Percentiles rank a stretch among this genome's conserved stretches.
Evolutionary conservation across 306 rosid species (phyloP).

Genomic region (Acacia melanoxylon): DNA sequence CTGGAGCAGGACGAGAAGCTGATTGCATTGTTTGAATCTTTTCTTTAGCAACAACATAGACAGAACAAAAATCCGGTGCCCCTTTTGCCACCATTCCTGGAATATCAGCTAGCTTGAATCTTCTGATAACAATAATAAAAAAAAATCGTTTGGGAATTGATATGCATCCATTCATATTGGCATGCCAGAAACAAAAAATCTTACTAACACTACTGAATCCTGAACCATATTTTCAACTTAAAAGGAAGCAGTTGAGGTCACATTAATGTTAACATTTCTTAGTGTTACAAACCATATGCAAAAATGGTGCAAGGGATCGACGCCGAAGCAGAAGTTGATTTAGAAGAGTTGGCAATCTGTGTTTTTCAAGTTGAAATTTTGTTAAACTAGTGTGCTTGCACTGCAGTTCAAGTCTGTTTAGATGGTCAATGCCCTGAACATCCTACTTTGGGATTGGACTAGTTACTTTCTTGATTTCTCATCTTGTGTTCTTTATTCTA

Average conservation of each 20-base stretch:
- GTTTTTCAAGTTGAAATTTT: conserved; percentile 49
- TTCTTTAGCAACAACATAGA: neutral
- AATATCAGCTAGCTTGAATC: neutral
- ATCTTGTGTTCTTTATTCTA: conserved; percentile 45
- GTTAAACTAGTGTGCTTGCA: conserved; percentile 64
- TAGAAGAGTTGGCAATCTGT: conserved; percentile 25
- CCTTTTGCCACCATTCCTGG: neutral
- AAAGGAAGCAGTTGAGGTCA: neutral
- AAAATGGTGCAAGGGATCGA: conserved; percentile 87
- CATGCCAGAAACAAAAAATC: neutral
- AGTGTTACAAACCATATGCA: conserved; percentile 31
- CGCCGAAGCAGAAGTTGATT: conserved; percentile 91
- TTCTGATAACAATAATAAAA: neutral
- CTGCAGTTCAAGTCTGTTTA: conserved; percentile 58
- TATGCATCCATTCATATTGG: neutral
- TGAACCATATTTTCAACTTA: neutral
- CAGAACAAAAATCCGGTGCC: neutral
- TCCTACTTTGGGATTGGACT: conserved; percentile 71
- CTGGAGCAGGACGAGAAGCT: neutral
- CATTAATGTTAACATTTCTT: neutral
- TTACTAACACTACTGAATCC: neutral
- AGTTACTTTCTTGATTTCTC: conserved; percentile 56
- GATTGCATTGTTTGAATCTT: neutral
- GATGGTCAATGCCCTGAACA: conserved; percentile 71
- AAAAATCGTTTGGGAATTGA: neutral